phyloP scores from a whole-genome alignment of 78 protist genomes.

The Bodo saltans region DNA sequence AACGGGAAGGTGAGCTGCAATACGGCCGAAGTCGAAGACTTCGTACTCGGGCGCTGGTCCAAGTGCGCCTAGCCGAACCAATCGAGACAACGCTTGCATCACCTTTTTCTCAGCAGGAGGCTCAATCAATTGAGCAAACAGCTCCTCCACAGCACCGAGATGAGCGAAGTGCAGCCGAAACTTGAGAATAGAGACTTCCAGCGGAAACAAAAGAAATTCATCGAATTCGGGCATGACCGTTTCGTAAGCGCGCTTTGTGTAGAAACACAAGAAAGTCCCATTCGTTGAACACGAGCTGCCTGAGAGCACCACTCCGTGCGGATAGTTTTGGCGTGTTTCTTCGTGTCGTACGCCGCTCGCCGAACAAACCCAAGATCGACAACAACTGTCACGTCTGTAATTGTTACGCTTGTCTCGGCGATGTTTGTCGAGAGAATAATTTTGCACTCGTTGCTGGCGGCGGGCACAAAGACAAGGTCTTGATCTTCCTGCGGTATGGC shows the following conservation, averaged over 20 bases:
- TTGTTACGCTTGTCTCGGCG: conserved; percentile 15
- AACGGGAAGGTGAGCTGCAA: neutral
- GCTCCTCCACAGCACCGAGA: neutral
- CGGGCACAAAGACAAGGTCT: neutral
- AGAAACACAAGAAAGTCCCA: neutral
- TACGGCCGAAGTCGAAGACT: neutral
- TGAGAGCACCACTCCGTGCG: conserved; percentile 7
- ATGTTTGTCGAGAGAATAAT: conserved; percentile 11
- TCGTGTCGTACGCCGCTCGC: neutral
- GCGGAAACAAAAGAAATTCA: neutral
- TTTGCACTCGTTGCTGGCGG: conserved; percentile 6
- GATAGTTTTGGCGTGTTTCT: no score
- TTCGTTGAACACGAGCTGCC: neutral
- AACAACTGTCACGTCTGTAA: conserved; percentile 2
- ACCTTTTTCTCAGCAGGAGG: neutral
- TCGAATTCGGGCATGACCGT: conserved; percentile 1
- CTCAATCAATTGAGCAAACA: neutral
- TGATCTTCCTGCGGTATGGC: neutral
- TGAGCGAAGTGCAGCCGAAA: neutral
- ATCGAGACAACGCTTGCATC: neutral
- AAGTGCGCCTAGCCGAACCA: conserved; percentile 6
- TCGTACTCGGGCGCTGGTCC: neutral
- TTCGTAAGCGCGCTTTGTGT: neutral
- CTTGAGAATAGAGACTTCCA: neutral
- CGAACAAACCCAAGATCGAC: neutral